Evolutionary conservation across 805 yeast species (phyloP), one percentile per base, ranked within the genome.

Genomic region (Ogataea minuta): DNA sequence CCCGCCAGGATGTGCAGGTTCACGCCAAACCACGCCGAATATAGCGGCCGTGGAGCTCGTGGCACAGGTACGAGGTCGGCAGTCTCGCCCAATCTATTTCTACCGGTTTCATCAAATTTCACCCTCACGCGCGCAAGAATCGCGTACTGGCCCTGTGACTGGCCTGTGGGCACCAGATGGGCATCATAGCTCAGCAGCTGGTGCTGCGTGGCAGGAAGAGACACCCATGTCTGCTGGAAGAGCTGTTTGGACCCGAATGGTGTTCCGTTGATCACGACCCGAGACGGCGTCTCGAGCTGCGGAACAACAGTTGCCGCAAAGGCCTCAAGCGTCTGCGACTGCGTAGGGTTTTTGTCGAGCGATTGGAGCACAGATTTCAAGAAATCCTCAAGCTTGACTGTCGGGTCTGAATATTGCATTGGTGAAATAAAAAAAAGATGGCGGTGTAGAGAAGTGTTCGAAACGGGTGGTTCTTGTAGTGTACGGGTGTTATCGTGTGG

Each of bases 1-100:
- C 83, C 88, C 8, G 77, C 71, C 11, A 82, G 76, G 49, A 83
- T 49, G 46, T 71, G 76, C 25, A 82, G 50, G 38, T 74, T 74
- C 30, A 80, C 79, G 3, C 91, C 93, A 55, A 75, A 78, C 77
- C 84, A 78, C 5, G 82, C 67, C 6, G 91, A 79, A 83, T 84
- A 83, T 2, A 75, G 38, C 2, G 78, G 69, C 54, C 84, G 70
- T n/a, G 56, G 50, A 4, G 59, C 54, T 24, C 54, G 49, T 27
- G 39, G 44, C 19, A 42, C 31, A 16, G 50, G 49, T 17, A 72
- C 56, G 42, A 81, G 58, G 31, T 79, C 79, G 0, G 88, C 75
- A 14, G 77, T 70, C 39, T 80, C 84, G 2, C 89, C 89, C 19
- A 75, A 52, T 54, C 79, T 74, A 44, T 79, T 81, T 44, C 67